These are phyloP conservation scores for Fragaria iinumae DNA, from an alignment of 306 rosid species.

Conservation along the genomic window DNA sequence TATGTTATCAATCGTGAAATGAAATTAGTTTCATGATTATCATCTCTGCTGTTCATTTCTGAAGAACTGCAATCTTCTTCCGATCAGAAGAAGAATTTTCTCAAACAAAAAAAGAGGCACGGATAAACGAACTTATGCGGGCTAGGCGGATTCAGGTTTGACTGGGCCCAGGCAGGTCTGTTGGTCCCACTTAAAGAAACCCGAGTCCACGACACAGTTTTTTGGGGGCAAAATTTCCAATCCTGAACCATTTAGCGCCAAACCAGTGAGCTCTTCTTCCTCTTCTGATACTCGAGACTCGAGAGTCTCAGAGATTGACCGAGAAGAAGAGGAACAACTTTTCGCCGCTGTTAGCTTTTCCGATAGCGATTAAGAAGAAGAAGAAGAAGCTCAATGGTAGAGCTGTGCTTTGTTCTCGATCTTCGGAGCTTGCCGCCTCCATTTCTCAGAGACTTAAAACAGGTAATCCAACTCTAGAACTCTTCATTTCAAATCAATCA, in stretches of 20 bases:
- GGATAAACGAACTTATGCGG: too few species aligned
- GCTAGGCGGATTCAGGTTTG: too few species aligned
- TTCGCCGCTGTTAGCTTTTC: not conserved
- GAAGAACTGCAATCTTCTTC: too few species aligned
- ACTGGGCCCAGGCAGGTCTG: too few species aligned
- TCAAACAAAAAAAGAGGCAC: too few species aligned
- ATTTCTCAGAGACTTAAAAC: constrained; percentile 50
- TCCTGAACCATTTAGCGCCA: constrained; percentile 13
- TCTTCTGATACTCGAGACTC: not conserved
- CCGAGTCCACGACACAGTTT: not conserved
- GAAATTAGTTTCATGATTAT: too few species aligned
- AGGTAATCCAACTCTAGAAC: constrained; percentile 34
- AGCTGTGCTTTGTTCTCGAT: constrained; percentile 66
- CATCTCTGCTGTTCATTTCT: too few species aligned
- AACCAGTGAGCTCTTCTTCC: not conserved
- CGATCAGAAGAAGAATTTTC: too few species aligned
- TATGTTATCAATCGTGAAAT: too few species aligned
- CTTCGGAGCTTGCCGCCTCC: constrained; percentile 61
- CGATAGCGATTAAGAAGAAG: not conserved
- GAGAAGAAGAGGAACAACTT: not conserved
- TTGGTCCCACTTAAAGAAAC: too few species aligned
- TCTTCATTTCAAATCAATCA: not conserved
- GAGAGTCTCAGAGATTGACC: not conserved
- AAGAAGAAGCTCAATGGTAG: constrained; percentile 49
- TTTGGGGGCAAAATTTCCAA: not conserved